Percentiles rank a stretch among this genome's conserved stretches.
These are phyloP conservation scores for Pleurotus djamor DNA, from an alignment of 768 basidiomycete genomes.

Conservation along the genomic window DNA sequence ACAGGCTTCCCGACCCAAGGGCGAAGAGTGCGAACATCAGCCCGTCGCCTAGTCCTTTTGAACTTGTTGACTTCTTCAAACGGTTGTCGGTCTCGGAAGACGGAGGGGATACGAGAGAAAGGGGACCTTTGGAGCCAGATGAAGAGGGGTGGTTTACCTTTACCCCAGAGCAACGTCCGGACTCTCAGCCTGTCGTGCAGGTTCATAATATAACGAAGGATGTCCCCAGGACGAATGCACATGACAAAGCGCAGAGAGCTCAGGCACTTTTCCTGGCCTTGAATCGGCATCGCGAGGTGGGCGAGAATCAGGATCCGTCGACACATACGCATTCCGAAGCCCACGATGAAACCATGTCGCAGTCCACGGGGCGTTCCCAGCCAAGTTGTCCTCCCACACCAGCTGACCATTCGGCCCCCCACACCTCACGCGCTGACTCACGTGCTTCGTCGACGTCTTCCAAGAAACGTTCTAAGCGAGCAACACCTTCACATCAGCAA, in stretches of 20 bases:
- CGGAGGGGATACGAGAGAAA: constrained; percentile 26
- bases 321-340: neutral
- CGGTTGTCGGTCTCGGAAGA: constrained; percentile 38
- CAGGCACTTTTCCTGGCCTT: constrained; percentile 41
- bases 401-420: neutral
- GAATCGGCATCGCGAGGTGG: constrained; percentile 17
- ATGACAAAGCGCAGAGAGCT: constrained; percentile 34
- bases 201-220: neutral
- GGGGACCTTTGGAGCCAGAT: constrained; percentile 33
- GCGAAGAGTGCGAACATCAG: constrained; percentile 28
- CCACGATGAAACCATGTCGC: neutral
- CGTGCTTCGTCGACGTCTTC: constrained; percentile 3
- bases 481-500: neutral
- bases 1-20: constrained; percentile 11
- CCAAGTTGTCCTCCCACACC: neutral
- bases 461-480: neutral
- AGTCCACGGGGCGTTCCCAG: neutral
- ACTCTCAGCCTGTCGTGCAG: constrained; percentile 3
- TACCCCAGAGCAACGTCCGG: constrained; percentile 15
- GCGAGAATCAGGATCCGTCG: constrained; percentile 12
- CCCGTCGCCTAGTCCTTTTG: constrained; percentile 22
- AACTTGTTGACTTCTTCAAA: constrained; percentile 21
- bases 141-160: constrained; percentile 44
- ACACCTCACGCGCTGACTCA: constrained; percentile 9
- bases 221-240: constrained; percentile 8